Percentiles rank a stretch among this genome's conserved stretches.
Conservation (phyloP, 2,329 filamentous ascomycete species). For the Cladosporium sp. region DNA sequence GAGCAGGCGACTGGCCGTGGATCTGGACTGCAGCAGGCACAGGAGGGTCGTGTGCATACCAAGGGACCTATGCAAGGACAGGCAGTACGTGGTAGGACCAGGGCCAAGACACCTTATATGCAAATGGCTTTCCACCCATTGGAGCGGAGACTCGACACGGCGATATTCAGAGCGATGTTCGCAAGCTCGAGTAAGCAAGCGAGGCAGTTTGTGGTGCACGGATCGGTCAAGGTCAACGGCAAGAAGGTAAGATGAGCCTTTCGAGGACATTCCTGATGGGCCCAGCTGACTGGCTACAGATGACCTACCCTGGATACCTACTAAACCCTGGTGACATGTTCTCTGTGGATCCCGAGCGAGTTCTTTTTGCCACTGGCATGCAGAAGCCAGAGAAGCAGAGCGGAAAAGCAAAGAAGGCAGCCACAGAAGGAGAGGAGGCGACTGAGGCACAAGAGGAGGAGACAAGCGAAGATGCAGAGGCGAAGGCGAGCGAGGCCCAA, state of each 20-base stretch:
- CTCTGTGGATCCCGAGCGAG: constrained; percentile 85
- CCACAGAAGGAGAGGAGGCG: constrained; percentile 26
- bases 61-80: constrained; percentile 21
- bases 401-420: constrained; percentile 20
- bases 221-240: constrained; percentile 91
- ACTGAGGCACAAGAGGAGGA: constrained; percentile 30
- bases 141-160: constrained; percentile 89
- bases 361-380: constrained; percentile 82
- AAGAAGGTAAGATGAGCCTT: constrained; percentile 67
- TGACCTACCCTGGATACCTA: constrained; percentile 87
- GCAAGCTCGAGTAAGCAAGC: constrained; percentile 91
- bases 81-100: constrained; percentile 21
- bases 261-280: background rate
- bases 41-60: constrained; percentile 21
- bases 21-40: constrained; percentile 58
- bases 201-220: constrained; percentile 90
- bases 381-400: constrained; percentile 42
- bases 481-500: constrained; percentile 25
- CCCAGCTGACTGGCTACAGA: constrained; percentile 55
- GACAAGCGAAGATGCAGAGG: constrained; percentile 14
- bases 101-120: constrained; percentile 77
- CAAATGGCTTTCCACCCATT: constrained; percentile 92
- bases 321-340: constrained; percentile 98
- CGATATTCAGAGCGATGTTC: constrained; percentile 89
- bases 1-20: constrained; percentile 82